Base-by-base conservation (phyloP, 768 basidiomycete genomes). In the Naganishia friedmannii region DNA sequence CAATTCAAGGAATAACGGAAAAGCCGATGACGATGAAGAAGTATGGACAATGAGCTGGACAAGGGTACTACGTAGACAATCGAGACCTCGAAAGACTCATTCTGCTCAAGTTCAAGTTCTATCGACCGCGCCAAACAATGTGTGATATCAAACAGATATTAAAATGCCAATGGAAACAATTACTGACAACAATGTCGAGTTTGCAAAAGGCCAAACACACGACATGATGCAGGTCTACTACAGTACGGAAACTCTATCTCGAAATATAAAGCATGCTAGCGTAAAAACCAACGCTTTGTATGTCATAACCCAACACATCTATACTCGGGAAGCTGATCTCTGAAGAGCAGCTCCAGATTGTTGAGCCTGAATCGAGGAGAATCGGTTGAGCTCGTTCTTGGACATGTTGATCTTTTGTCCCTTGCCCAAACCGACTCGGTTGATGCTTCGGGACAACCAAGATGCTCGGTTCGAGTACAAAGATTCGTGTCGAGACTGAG, bases 401-500 rank as follows among this genome's bases (percentile, higher is more conserved):
- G 76, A 78, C 80, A 81, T 82, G 53, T 77, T 74, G 71, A 83
- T 79, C 79, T 81, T 83, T 73, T 81, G 75, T 76, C 87, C 85
- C 65, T 77, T 78, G 70, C 90, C 89, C 80, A 96, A 92, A 72
- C 92, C 91, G 78, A 94, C 90, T 83, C 90, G 90, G 82, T 89
- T 87, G 68, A 86, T 89, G 66, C 92, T 92, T 70, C 92, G 89
- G 76, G 88, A 88, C 79, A 98, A 88, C 87, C 97, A 98, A 73
- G 86, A 88, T 66, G 92, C 91, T 86, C 94, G 92, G 83, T 96
- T 96, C 66, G 90, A 91, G 86, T 96, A 97, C 75, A 95, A 81
- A 13, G 90, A 91, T 82, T 93, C 92, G 84, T 94, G 91, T 76
- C 94, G 91, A 1, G 93, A 95, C 75, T 89, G 88, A 42, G 92